These are phyloP conservation scores for Amphichorda felina DNA, from an alignment of 2,329 filamentous ascomycete genomes.

Conservation along the genomic window DNA sequence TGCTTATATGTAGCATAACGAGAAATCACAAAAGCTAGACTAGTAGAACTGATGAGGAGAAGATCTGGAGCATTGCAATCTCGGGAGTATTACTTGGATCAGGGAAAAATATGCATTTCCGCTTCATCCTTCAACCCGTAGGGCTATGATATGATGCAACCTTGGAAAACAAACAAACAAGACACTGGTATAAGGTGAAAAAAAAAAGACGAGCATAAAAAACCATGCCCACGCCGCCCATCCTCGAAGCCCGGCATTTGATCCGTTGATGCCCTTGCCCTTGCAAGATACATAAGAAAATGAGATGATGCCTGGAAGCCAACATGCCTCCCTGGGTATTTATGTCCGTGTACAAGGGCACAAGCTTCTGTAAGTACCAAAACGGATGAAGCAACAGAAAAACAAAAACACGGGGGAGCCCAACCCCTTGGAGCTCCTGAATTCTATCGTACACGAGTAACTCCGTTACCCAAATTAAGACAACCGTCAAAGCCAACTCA, in stretches of 20 bases:
- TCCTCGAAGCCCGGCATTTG: not conserved
- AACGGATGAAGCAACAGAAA: not conserved
- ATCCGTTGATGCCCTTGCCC: not conserved
- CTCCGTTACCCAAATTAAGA: conserved; percentile 19
- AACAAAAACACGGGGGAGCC: not conserved
- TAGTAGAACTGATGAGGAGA: no score
- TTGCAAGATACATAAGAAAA: no score
- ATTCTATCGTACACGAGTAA: conserved; percentile 21
- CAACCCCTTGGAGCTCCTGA: not conserved
- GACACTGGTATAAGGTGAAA: not conserved
- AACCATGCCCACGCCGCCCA: not conserved
- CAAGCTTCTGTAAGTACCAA: not conserved
- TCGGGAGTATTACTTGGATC: no score
- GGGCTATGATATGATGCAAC: not conserved
- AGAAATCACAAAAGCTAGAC: no score
- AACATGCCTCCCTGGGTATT: no score
- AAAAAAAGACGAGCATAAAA: not conserved
- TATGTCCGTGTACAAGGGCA: no score
- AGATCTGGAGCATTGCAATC: no score
- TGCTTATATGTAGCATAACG: no score
- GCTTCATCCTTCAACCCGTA: not conserved
- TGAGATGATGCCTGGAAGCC: no score
- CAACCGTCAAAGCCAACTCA: not conserved
- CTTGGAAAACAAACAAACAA: not conserved
- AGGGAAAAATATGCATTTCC: not conserved